These are phyloP conservation scores for Lophiotrema nucula DNA, from an alignment of 495 filamentous ascomycete species.

Conservation along the genomic window DNA sequence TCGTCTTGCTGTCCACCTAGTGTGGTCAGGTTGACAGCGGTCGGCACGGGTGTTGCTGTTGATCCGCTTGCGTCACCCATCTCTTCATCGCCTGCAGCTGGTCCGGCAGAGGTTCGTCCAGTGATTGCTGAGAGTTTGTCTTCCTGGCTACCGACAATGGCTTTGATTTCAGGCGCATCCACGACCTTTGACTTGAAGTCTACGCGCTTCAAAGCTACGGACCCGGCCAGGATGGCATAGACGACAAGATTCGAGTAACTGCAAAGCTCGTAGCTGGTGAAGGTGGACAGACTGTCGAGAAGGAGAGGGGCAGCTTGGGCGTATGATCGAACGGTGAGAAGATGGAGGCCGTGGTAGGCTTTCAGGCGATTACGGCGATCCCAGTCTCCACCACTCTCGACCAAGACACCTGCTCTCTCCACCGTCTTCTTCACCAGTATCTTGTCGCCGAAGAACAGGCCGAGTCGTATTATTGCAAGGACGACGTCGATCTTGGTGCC, in stretches of 20 bases:
- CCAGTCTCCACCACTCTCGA: slow-evolving; percentile 96
- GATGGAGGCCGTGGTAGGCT: slow-evolving; percentile 93
- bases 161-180: slow-evolving; percentile 96
- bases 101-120: slow-evolving; percentile 73
- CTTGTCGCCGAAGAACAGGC: slow-evolving; percentile 92
- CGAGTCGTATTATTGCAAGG: slow-evolving; percentile 91
- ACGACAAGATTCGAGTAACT: slow-evolving; percentile 90
- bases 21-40: slow-evolving; percentile 79
- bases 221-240: slow-evolving; percentile 92
- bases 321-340: slow-evolving; percentile 88
- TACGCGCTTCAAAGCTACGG: slow-evolving; percentile 88
- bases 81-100: slow-evolving; percentile 73
- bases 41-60: slow-evolving; percentile 57
- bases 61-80: slow-evolving; percentile 64
- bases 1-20: slow-evolving; percentile 71
- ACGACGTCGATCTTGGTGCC: slow-evolving; percentile 97
- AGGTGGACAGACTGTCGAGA: slow-evolving; percentile 95
- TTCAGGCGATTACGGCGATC: slow-evolving; percentile 96
- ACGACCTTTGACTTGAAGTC: slow-evolving; percentile 99
- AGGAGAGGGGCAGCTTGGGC: slow-evolving; percentile 86
- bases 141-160: slow-evolving; percentile 84
- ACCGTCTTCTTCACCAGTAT: slow-evolving; percentile 87
- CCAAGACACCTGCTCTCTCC: slow-evolving; percentile 82
- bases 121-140: slow-evolving; percentile 78
- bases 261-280: slow-evolving; percentile 97